Base-by-base conservation (phyloP, 129 eudicot genomes). In the Saussurea involucrata region DNA sequence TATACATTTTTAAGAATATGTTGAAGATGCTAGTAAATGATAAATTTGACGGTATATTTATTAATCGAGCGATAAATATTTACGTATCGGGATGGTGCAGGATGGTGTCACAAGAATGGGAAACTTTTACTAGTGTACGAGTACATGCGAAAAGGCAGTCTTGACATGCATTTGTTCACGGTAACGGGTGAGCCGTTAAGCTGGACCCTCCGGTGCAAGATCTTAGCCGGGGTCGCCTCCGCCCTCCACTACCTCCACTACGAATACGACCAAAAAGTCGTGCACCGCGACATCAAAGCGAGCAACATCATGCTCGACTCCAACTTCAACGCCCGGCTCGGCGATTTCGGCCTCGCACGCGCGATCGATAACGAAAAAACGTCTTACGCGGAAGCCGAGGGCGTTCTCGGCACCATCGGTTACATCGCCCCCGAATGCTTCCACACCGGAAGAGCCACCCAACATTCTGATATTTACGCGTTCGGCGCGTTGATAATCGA, bases 371-470 rank as follows among this genome's bases (percentile, higher is more conserved):
- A 88, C 5, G 97, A 88, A 32, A 90, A 90, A 74, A 93, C 98
- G 15, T 88, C 95, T 0, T 93, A 93, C 18, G 92, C 96, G 0
- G 98, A 93, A 66, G 93, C 93, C 5, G 96, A 88, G 22, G 98
- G 98, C 8, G 88, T 93, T 5, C 84, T 82, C 0, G 98, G 98
- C 27, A 93, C 98, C 40, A 49, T 86, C 8, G 96, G 98, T 1
- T 93, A 93, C 82, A 88, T 93, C 15, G 98, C 98, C 4, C 98
- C 98, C 2, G 98, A 90, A 79, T 90, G 96, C 74, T 93, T 93
- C 89, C 96, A 85, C 84, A 90, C 95, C 0, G 98, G 98, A 49
- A 90, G 86, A 77, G 97, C 98, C 76, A 90, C 98, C 8, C 94
- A 85, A 71, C 89, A 82, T 28, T 90, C 97, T 0, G 98, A 93